Conservation (phyloP, 139 green algal genomes). For the Microglena sp. region DNA sequence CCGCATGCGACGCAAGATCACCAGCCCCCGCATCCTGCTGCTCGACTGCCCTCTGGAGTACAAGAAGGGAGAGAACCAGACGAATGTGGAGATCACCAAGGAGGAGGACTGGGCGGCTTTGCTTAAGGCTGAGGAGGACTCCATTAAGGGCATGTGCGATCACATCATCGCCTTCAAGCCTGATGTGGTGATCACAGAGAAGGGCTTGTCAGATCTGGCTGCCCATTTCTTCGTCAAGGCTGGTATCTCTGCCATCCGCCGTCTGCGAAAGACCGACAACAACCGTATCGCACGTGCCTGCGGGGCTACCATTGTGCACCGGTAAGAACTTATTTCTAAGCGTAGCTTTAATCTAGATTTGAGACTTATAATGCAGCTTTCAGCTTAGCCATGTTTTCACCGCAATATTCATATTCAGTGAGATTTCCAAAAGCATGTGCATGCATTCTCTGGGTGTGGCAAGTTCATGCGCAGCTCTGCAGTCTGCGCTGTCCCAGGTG, state of each 20-base stretch:
- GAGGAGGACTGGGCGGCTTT: conserved; percentile 49
- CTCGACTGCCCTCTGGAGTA: conserved; percentile 98
- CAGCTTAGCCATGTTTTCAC: too few species aligned
- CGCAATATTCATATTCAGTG: too few species aligned
- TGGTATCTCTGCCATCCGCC: conserved; percentile 86
- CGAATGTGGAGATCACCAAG: conserved; percentile 93
- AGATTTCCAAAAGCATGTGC: too few species aligned
- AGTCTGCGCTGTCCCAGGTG: too few species aligned
- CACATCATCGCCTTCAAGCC: conserved; percentile 88
- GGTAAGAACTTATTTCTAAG: too few species aligned
- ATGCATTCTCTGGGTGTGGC: too few species aligned
- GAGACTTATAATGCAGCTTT: too few species aligned
- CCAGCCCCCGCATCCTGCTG: conserved; percentile 91
- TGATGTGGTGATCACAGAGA: conserved; percentile 96
- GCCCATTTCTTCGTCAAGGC: conserved; percentile 87
- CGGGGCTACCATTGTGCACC: conserved; percentile 93
- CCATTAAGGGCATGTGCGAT: conserved; percentile 64
- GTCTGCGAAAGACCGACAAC: conserved; percentile 99
- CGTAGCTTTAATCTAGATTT: too few species aligned
- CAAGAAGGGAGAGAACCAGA: conserved; percentile 99
- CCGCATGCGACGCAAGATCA: conserved; percentile 87
- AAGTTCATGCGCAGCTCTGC: too few species aligned
- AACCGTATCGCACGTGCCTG: conserved; percentile 90
- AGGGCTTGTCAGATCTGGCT: conserved; percentile 91
- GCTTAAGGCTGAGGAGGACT: conserved; percentile 96